Evolutionary conservation across 176 grass and related monocot species (phyloP), one percentile per base, ranked within the genome.

Genomic region (Leersia perrieri): DNA sequence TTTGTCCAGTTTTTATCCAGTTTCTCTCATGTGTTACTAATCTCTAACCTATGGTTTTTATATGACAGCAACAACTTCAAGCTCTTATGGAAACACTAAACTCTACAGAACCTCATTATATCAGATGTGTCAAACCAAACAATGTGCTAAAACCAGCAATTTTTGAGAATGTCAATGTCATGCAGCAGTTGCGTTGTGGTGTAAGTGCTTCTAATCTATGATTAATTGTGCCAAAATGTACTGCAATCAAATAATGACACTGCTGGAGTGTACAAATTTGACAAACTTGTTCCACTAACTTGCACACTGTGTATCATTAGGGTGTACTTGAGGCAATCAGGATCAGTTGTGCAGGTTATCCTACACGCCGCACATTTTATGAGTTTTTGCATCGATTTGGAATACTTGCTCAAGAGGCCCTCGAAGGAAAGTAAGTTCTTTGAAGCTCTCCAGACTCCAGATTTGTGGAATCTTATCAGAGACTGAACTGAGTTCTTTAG

Each of bases 241-340:
- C 33, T 83, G 35, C 38, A 45, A 32, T n/a, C 18, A 10, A 18
- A 32, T 73, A 29, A 18, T 80, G 49, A 58, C 16, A 47, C 51
- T 76, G 27, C 40, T 58, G 75, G 13, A 76, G 62, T 87, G 40
- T 29, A 6, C 47, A 22, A 80, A 75, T 78, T 35, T 64, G 33
- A 30, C 20, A 77, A 88, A 75, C 68, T 5, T 79, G 22, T 33
- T 61, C 49, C 12, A 44, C 30, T 86, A 47, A 70, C n/a, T 78
- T 74, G 38, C 78, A 74, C 57, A 35, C 30, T 41, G 55, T 74
- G 49, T 76, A 51, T 61, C 11, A 79, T 88, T 86, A 99, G 97
- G 97, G 97, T 91, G 97, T 99, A 51, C 97, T 99, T 72, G 97
- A 99, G 85, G 97, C 97, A 79, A 96, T 99, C 87, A 95, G 97